Evolutionary conservation across 805 yeast genomes (phyloP).

Genomic region (Saturnispora sekii): DNA sequence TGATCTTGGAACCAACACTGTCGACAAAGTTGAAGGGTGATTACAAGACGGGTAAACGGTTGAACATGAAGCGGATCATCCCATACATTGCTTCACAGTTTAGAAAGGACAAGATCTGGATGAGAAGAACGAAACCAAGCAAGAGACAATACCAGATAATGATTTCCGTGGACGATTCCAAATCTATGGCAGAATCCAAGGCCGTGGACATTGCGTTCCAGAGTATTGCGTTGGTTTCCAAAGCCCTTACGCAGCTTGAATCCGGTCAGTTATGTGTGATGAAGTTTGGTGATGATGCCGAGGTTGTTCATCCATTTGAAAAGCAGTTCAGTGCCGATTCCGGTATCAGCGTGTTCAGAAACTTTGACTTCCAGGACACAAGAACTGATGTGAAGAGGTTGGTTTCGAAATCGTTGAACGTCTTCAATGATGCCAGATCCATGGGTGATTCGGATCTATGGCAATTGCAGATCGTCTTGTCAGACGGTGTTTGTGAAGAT

Average conservation of each 20-base stretch:
- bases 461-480: constrained; percentile 86
- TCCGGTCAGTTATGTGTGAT: constrained; percentile 89
- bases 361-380: constrained; percentile 85
- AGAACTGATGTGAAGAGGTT: constrained; percentile 75
- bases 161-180: constrained; percentile 96
- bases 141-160: constrained; percentile 95
- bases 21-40: constrained; percentile 96
- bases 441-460: constrained; percentile 55
- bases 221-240: constrained; percentile 86
- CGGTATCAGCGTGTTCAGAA: constrained; percentile 75
- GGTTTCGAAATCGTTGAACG: constrained; percentile 58
- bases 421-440: constrained; percentile 51
- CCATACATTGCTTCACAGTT: constrained; percentile 97
- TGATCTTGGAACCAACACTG: constrained; percentile 89
- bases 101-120: constrained; percentile 97
- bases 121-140: constrained; percentile 93
- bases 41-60: constrained; percentile 91
- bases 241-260: constrained; percentile 88
- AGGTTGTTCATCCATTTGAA: constrained; percentile 83
- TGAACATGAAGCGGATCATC: constrained; percentile 94
- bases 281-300: constrained; percentile 77
- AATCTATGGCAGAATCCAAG: constrained; percentile 91
- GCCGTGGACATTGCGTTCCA: constrained; percentile 90
- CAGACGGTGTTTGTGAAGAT: constrained; percentile 97
- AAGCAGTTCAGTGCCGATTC: constrained; percentile 74